Conservation (phyloP, 2,329 filamentous ascomycete species). For the Hymenoscyphus scutula region DNA sequence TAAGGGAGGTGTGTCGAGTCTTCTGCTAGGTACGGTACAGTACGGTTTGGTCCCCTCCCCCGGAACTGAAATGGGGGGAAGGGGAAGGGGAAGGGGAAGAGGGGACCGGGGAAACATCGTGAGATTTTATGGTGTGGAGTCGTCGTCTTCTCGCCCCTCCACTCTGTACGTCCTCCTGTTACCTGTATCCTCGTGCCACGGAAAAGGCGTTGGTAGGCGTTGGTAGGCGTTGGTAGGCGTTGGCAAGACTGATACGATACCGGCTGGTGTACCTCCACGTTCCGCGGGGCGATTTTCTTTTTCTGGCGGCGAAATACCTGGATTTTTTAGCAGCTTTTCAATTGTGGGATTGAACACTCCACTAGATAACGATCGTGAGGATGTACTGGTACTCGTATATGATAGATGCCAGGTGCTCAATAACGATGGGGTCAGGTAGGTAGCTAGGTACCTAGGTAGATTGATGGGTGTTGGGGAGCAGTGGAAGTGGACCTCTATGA, state of each 20-base stretch:
- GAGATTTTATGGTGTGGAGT: slow-evolving; percentile 11
- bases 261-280: slow-evolving; percentile 8
- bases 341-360: too few relatives aligned
- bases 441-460: too few relatives aligned
- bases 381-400: too few relatives aligned
- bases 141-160: too few relatives aligned
- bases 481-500: not conserved
- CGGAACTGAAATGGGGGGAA: not conserved
- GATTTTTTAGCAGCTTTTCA: not conserved
- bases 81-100: not conserved
- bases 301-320: not conserved
- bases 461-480: not conserved
- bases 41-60: too few relatives aligned
- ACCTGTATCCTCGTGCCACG: not conserved
- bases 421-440: not conserved
- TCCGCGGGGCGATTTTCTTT: not conserved
- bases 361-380: too few relatives aligned
- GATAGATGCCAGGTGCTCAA: too few relatives aligned
- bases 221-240: not conserved
- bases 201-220: not conserved
- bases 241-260: not conserved
- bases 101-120: slow-evolving; percentile 12
- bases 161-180: not conserved
- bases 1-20: not conserved
- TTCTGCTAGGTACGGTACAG: not conserved